A percentile compares a stretch with the other conserved stretches of the same genome.
Evolutionary conservation across 129 eudicot genomes (phyloP).

Genomic region (Lactuca sativa): DNA sequence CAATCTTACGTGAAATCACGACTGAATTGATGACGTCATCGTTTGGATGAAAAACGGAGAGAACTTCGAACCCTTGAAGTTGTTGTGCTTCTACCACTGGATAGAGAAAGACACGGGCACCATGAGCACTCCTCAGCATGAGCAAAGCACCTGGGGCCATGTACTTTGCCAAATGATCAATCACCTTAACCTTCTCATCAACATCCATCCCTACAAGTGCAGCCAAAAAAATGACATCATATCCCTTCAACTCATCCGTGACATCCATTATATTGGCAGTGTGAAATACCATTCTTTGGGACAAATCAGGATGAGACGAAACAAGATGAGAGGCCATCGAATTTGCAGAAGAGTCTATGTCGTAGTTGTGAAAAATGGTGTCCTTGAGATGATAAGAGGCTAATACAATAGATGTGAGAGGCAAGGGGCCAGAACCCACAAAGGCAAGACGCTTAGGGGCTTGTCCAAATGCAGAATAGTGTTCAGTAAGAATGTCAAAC

Average conservation of each 20-base stretch:
- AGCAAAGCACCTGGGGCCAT: slow-evolving; percentile 49
- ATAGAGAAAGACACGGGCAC: too few species aligned
- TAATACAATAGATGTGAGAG: slow-evolving; percentile 61
- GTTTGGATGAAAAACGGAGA: slow-evolving; percentile 72
- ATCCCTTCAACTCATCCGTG: not conserved
- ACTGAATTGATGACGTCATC: slow-evolving; percentile 41
- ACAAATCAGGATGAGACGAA: slow-evolving; percentile 45
- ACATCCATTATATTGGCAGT: slow-evolving; percentile 54
- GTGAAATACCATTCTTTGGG: slow-evolving; percentile 57
- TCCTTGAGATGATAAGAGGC: slow-evolving; percentile 54
- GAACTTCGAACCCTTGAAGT: slow-evolving; percentile 66
- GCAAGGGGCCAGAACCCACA: too few species aligned
- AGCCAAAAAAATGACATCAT: too few species aligned
- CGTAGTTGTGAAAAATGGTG: slow-evolving; percentile 67
- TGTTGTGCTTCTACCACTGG: slow-evolving; percentile 53
- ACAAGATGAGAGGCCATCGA: slow-evolving; percentile 57
- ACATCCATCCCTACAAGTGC: slow-evolving; percentile 68
- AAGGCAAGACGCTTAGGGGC: not conserved
- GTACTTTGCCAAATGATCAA: slow-evolving; percentile 53
- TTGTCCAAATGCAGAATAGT: slow-evolving; percentile 13
- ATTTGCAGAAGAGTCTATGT: slow-evolving; percentile 64
- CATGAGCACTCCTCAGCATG: too few species aligned
- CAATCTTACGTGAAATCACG: too few species aligned
- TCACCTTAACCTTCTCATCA: slow-evolving; percentile 46
- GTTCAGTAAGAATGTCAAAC: slow-evolving; percentile 48